Base-by-base conservation (phyloP, 2,329 filamentous ascomycete genomes). In the Penicillium polonicum region DNA sequence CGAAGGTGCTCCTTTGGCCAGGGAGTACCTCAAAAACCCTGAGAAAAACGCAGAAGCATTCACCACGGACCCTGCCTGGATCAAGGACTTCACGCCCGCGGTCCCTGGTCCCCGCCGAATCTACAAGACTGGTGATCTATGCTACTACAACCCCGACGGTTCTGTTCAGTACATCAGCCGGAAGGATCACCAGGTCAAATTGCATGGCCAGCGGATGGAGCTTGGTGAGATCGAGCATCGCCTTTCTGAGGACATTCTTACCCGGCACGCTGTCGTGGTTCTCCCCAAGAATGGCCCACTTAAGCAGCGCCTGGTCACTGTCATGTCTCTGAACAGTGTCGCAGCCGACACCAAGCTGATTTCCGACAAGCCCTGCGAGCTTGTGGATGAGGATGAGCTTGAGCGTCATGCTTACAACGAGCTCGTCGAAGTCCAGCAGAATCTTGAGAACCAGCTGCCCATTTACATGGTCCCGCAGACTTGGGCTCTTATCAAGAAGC, bases 121-220 rank as follows among this genome's bases (percentile, higher is more conserved):
- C 23, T 72, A 73, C 59, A 63, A 66, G 38, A 73, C 70, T 21
- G 71, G 71, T 5, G 71, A 73, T 58, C 65, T 73, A 5, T 70
- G 66, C 41, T 64, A 66, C 29, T 73, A 73, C 52, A 70, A 69
- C 44, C 50, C 68, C 2, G 68, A 76, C 58, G 74, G 74, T 0
- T 71, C 70, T 4, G 55, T 74, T 7, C 63, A 70, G 38, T 72
- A 70, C 52, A 64, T 86, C 25, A 85, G 85, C 6, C 81, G 88
- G 43, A 87, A 85, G 64, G 87, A 89, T 61, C 81, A 82, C 43
- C 86, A 87, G 68, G 83, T 88, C 58, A 89, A 90, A 69, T 72
- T 89, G 13, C 77, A 81, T 9, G 89, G 89, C 15, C 86, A 84
- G 64, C 78, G 87, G 48, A 83, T 88, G 62, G 89, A 86, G 72